phyloP scores from a whole-genome alignment of 106 monocot genomes.

The Dendrobium officinale region DNA sequence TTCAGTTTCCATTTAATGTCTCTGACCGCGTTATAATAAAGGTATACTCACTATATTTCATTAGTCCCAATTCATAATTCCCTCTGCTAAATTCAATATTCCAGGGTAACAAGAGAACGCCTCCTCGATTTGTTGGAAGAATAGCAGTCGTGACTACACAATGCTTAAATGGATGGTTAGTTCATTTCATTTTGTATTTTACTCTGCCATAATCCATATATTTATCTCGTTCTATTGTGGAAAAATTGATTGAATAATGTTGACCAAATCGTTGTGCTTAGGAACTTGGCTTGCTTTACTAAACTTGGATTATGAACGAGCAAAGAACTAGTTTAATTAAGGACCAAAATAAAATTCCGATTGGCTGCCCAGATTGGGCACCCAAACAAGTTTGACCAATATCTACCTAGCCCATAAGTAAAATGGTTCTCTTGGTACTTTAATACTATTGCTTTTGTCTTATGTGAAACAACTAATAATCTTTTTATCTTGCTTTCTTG shows the following conservation, averaged over 20 bases:
- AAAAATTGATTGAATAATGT: not conserved
- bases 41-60: conserved; percentile 27
- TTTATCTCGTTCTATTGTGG: not conserved
- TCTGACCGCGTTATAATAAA: conserved; percentile 85
- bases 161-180: conserved; percentile 93
- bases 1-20: conserved; percentile 83
- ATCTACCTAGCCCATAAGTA: too few species aligned
- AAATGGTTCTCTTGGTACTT: too few species aligned
- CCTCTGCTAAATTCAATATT: not conserved
- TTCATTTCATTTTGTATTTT: conserved; percentile 6
- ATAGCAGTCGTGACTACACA: conserved; percentile 81
- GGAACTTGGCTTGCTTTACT: too few species aligned
- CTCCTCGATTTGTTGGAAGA: conserved; percentile 77
- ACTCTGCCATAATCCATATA: not conserved
- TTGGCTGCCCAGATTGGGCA: too few species aligned
- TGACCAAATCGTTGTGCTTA: too few species aligned
- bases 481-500: too few species aligned
- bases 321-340: too few species aligned
- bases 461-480: too few species aligned
- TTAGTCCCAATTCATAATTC: not conserved
- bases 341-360: too few species aligned
- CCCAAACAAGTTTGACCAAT: too few species aligned
- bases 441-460: too few species aligned
- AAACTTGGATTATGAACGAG: too few species aligned
- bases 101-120: conserved; percentile 95